These are phyloP conservation scores for Chlorella sp. DNA, from an alignment of 139 green algal genomes.

Conservation along the genomic window DNA sequence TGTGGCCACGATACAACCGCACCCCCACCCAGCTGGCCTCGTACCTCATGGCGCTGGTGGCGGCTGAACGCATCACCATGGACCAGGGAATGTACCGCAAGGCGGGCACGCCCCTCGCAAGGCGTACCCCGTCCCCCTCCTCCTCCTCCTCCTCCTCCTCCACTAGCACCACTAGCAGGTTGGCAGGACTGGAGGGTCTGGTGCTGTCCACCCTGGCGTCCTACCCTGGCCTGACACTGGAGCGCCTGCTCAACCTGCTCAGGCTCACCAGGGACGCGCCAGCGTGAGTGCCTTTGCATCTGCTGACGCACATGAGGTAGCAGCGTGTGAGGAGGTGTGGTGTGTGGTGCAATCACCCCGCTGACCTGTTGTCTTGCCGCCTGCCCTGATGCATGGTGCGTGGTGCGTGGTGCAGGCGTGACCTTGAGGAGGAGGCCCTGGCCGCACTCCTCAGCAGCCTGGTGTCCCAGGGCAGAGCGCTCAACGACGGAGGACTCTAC, in stretches of 20 bases:
- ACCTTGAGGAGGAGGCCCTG: not conserved
- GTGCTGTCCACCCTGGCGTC: not conserved
- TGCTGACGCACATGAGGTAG: no score
- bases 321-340: no score
- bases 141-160: no score
- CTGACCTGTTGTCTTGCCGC: no score
- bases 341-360: no score
- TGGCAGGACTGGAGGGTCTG: not conserved
- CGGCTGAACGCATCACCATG: not conserved
- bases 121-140: not conserved
- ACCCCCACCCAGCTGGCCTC: not conserved
- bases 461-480: not conserved
- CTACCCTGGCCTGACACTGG: not conserved
- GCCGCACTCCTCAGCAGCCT: not conserved
- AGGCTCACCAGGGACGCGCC: no score
- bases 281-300: no score
- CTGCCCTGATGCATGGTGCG: no score
- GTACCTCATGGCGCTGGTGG: not conserved
- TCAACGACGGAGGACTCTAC: not conserved
- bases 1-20: not conserved
- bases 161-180: no score
- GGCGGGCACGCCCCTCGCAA: not conserved
- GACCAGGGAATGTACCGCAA: not conserved
- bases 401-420: not conserved
- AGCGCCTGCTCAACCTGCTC: conserved; percentile 4